phyloP scores from a whole-genome alignment of 805 yeast species.

The Candida lessepsii region DNA sequence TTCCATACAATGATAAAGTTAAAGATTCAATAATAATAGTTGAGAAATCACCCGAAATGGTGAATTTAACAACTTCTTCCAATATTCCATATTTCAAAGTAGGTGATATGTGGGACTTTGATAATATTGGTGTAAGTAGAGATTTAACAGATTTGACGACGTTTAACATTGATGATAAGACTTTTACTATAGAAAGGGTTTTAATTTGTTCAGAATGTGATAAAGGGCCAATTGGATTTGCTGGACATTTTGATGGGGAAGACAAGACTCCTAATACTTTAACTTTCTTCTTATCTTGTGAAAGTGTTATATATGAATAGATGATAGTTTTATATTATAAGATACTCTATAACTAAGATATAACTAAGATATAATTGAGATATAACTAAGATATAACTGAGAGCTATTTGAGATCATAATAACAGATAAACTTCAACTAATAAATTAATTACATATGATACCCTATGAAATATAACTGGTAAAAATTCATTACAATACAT shows the following conservation, averaged over 20 bases:
- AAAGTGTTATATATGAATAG: conserved; percentile 40
- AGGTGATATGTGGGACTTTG: conserved; percentile 73
- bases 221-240: conserved; percentile 74
- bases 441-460: too few relatives aligned
- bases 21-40: conserved; percentile 11
- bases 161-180: conserved; percentile 14
- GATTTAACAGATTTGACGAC: conserved; percentile 28
- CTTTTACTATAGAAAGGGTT: conserved; percentile 46
- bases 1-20: conserved; percentile 13
- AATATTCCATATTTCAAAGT: conserved; percentile 39
- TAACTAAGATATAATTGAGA: too few relatives aligned
- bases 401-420: too few relatives aligned
- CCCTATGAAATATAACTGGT: too few relatives aligned
- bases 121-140: conserved; percentile 72
- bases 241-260: conserved; percentile 34
- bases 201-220: conserved; percentile 77
- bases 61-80: conserved; percentile 13
- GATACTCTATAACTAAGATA: too few relatives aligned
- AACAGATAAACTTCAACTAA: too few relatives aligned
- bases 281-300: conserved; percentile 44
- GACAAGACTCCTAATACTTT: conserved; percentile 35
- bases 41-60: conserved; percentile 30
- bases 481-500: too few relatives aligned
- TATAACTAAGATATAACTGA: too few relatives aligned
- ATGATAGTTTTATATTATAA: too few relatives aligned